Evolutionary conservation across 1,139 yeast genomes (phyloP), one percentile per base, ranked within the genome.

Genomic region (Geotrichum australiense): DNA sequence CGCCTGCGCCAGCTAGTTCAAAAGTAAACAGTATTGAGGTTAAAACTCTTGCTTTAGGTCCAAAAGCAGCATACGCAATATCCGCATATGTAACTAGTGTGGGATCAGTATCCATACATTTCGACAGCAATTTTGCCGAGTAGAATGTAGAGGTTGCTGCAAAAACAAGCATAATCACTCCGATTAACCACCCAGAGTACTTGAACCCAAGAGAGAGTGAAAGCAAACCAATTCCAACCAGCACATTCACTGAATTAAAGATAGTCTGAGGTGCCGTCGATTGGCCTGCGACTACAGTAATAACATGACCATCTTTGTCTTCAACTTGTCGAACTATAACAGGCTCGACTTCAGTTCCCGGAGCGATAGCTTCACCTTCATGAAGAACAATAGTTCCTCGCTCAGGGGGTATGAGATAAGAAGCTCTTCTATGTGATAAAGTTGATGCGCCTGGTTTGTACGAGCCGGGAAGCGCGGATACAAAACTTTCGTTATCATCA

Each of bases 41-140:
- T 27, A 81, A 58, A 1, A 80, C 63, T 46, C 84, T 66, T 1
- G 80, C 83, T 31, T 63, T 66, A 5, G 73, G 54, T 0, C 83
- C 84, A 58, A 78, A 82, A 1, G 91, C 80, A 4, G 85, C 87
- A 53, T 74, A 79, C 6, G 89, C 93, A 51, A 84, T 68, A 60
- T 87, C 96, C 4, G 94, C 94, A 59, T 87, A 89, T 0, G 96
- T 84, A 73, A 80, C 80, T 50, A 89, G 68, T 0, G 87, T 77
- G 7, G 72, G 74, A 58, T 85, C 89, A 1, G 82, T 77, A 51
- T 80, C 87, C 73, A 85, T 64, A 48, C 83, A 76, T 48, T 69
- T 69, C 7, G 83, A 77, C 33, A 74, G 68, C 58, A 70, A 66
- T 46, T 62, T 67, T n/a, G 96, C 95, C 0, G 95, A 80, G 48